phyloP scores from a whole-genome alignment of 768 basidiomycete genomes.

The Rhizopogon vinicolor region DNA sequence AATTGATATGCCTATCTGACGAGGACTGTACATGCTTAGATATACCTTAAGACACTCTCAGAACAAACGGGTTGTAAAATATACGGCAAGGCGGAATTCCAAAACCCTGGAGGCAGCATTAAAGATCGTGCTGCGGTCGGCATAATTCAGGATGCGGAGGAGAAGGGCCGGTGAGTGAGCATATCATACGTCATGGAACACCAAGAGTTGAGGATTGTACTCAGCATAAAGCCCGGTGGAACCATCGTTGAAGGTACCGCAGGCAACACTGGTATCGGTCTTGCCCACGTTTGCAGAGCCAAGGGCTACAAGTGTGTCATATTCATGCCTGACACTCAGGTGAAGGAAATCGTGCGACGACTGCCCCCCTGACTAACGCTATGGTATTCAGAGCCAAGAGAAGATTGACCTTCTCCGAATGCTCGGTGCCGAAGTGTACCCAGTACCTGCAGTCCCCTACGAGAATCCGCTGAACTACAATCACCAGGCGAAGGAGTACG shows the following conservation, averaged over 20 bases:
- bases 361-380: background rate
- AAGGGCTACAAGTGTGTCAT: conserved; percentile 97
- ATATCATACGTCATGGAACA: background rate
- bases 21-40: conserved; percentile 39
- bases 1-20: conserved; percentile 3
- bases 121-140: conserved; percentile 97
- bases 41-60: conserved; percentile 76
- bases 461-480: conserved; percentile 97
- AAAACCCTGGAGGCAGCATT: conserved; percentile 96
- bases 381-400: conserved; percentile 72
- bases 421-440: conserved; percentile 95
- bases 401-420: conserved; percentile 97
- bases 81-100: conserved; percentile 96
- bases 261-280: conserved; percentile 95
- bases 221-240: conserved; percentile 83
- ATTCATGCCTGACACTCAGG: conserved; percentile 97
- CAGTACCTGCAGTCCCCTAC: conserved; percentile 95
- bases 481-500: conserved; percentile 91
- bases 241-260: conserved; percentile 98
- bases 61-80: conserved; percentile 80
- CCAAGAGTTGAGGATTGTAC: background rate
- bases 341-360: conserved; percentile 17
- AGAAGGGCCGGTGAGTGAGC: conserved; percentile 65
- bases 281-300: conserved; percentile 91
- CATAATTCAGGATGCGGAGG: conserved; percentile 82